Base-by-base conservation (phyloP, 306 rosid species). In the Trifolium fragiferum region DNA sequence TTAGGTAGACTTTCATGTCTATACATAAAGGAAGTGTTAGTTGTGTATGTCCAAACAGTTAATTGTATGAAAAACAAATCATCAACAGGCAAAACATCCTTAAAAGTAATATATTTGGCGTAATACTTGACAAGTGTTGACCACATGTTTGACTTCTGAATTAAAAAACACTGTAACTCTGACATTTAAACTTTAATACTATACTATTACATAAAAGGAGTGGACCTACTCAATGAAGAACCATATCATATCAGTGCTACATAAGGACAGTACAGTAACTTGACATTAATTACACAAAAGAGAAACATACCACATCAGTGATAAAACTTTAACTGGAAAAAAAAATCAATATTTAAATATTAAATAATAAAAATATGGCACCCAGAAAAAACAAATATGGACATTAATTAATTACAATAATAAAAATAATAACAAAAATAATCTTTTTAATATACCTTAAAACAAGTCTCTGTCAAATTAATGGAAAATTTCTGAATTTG, bases 391-490 rank as follows among this genome's bases (percentile, higher is more conserved):
- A 44, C 54, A 49, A 49, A 49, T 7, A 49, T 15, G n/a, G 12
- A 4, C 25, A 55, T 18, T 41, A 11, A 55, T 18, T 41, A 11
- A 64, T 15, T 21, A 62, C 15, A 49, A 30, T 23, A 51, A 64
- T 21, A 9, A 37, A 71, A 74, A 19, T 16, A n/a, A 46, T 6
- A 43, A 44, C 3, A 57, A n/a, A 12, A 46, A 53, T 7, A 33
- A 20, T 21, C 0, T 9, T 53, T 37, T 25, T 33, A 62, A 80
- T 30, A 71, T 87, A 82, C 87, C 86, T 90, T 72, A 62, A 80
- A 80, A 67, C n/a, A 12, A 50, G 47, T 70, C 72, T 76, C 80
- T 44, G 50, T 44, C 80, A 73, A 76, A 82, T 62, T 66, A 51
- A 49, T 41, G 27, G 76, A 80, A 41, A 71, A 68, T 13, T 37